Base-by-base conservation (phyloP, 257 asterid genomes). In the Capsicum baccatum region DNA sequence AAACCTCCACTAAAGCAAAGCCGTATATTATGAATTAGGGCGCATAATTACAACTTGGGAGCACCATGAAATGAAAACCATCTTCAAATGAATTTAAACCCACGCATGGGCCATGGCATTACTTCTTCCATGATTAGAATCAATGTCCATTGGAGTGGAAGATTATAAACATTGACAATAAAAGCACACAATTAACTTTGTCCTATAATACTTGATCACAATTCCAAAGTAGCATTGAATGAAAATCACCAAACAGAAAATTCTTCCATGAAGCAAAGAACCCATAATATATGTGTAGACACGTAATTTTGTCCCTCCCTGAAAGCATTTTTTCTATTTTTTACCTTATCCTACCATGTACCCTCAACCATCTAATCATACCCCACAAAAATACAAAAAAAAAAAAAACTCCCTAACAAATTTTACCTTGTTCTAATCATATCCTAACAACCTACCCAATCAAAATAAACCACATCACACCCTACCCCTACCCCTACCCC, bases 81-180 rank as follows among this genome's bases (percentile, higher is more conserved):
- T 33, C 71, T 64, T 26, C 71, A 64, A 0, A 33, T 64, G 71
- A 64, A 64, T 35, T 26, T 33, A 64, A 64, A 6, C 17, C 44
- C 71, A 62, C 71, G 2, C n/a, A 39, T 4, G 44, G 44, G 44
- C 44, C 44, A 64, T 48, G 60, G 14, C 39, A 73, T 47, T 11
- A 73, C 58, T n/a, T n/a, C 26, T 47, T 73, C 57, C 80, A 71
- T n/a, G 39, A 71, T 47, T 47, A 52, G 80, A 26, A 47, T 11
- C 59, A 73, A n/a, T 47, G n/a, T 47, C 12, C 59, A 47, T 13
- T 39, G 58, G 59, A 73, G 6, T 0, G 1, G 58, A 11, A 47
- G 80, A 73, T 73, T n/a, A 47, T 47, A 47, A 48, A 10, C 59
- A 47, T 73, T 14, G 57, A 47, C 17, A 71, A 47, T 47, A 52